Base-by-base conservation (phyloP, 306 rosid genomes). In the Quercus rubra region DNA sequence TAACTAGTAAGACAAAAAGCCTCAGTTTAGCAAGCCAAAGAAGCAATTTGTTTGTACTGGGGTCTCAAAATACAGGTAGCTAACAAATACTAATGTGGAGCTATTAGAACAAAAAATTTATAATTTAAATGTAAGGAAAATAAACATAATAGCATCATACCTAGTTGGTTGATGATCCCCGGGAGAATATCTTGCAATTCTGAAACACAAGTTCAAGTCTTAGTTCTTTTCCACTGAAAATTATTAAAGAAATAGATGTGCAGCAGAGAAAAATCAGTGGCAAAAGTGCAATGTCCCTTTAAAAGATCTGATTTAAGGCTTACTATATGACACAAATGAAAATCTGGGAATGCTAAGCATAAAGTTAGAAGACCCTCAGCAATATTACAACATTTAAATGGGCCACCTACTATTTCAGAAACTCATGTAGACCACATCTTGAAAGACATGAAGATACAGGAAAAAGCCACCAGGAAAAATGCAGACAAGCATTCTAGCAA, bases 121-220 rank as follows among this genome's bases (percentile, higher is more conserved):
- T 33, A 28, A 35, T n/a, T 67, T 19, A 35, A 68, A 23, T 6
- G 25, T n/a, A 4, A 35, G 6, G 72, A 19, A 33, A 35, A 68
- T 33, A 68, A 46, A 18, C 6, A 19, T 9, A 35, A 35, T 3
- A 25, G n/a, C 19, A 35, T 68, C 83, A 69, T 84, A 93, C 99
- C 99, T 86, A 95, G 85, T 83, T 95, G 99, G 81, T 91, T 85
- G 87, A 95, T 90, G 46, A 95, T 91, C 84, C 86, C 92, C 1
- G 99, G 99, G 71, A 95, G 99, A 69, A 95, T 90, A 80, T 95
- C 99, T 81, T 95, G 99, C 94, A 96, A 91, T 75, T 96, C 99
- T 96, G 93, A 52, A 79, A 77, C 14, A 69, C 72, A 79, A 62
- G 52, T 2, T 23, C 3, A 74, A 6, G 58, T 83, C 71, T 83